A percentile compares a stretch with the other conserved stretches of the same genome.
phyloP scores from a whole-genome alignment of 106 monocot genomes.

The Dendrobium catenatum region DNA sequence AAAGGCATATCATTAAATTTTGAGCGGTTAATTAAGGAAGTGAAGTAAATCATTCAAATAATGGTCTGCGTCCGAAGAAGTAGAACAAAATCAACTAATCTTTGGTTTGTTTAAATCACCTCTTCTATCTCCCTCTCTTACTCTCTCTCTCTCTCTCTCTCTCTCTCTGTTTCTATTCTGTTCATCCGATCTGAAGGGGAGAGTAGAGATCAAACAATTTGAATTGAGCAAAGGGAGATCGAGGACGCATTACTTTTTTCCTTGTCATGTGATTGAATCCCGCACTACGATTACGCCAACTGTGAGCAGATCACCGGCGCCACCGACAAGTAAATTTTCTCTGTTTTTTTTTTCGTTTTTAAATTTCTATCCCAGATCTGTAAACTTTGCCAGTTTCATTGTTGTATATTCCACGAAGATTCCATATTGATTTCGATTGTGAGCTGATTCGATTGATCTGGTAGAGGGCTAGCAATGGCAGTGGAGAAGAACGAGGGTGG shows the following conservation, averaged over 20 bases:
- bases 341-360: background rate
- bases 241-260: background rate
- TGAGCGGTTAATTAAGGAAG: background rate
- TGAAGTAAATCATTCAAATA: constrained; percentile 6
- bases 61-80: background rate
- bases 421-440: background rate
- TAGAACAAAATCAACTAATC: background rate
- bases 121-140: background rate
- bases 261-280: background rate
- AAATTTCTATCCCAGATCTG: constrained; percentile 1
- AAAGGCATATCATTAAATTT: background rate
- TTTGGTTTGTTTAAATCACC: constrained; percentile 6
- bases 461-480: background rate
- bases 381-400: background rate
- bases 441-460: constrained; percentile 4
- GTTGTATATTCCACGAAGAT: background rate
- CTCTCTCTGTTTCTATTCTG: background rate
- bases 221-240: background rate
- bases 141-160: background rate
- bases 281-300: background rate
- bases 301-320: background rate
- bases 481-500: background rate
- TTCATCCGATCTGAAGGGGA: background rate
- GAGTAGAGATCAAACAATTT: constrained; percentile 1
- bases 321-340: background rate